Conservation (phyloP, 2,329 filamentous ascomycete species). For the Fusarium torulosum region DNA sequence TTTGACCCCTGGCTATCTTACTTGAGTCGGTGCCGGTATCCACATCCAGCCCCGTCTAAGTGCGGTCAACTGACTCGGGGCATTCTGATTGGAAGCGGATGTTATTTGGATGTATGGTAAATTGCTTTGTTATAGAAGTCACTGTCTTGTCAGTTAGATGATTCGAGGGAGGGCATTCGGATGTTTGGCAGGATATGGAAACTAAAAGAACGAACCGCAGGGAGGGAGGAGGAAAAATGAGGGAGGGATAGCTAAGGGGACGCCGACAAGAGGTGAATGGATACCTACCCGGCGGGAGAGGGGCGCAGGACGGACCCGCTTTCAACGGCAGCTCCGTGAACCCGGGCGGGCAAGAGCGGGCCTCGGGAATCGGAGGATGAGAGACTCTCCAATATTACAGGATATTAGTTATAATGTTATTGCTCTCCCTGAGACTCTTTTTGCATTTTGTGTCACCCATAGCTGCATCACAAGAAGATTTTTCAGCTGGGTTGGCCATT, state of each 20-base stretch:
- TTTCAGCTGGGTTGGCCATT: neutral
- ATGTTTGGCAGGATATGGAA: constrained; percentile 25
- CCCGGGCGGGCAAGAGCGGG: constrained; percentile 40
- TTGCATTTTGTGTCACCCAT: neutral
- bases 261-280: constrained; percentile 18
- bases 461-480: neutral
- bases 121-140: neutral
- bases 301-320: constrained; percentile 29
- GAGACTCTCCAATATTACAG: constrained; percentile 9
- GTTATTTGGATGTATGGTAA: constrained; percentile 1
- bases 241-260: constrained; percentile 14
- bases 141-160: constrained; percentile 6
- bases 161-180: constrained; percentile 14
- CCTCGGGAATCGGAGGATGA: constrained; percentile 15
- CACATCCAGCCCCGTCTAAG: constrained; percentile 11
- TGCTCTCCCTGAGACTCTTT: neutral
- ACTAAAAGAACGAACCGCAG: constrained; percentile 12
- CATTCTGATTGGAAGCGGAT: constrained; percentile 23
- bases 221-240: constrained; percentile 4
- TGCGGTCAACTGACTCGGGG: constrained; percentile 28
- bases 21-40: constrained; percentile 28
- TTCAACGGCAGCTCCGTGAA: constrained; percentile 40
- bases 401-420: neutral
- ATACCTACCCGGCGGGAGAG: constrained; percentile 25
- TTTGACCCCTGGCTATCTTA: constrained; percentile 4